These are phyloP conservation scores for Lichtheimia ornata DNA, from an alignment of 371 early-diverging fungal genomes.

Conservation along the genomic window DNA sequence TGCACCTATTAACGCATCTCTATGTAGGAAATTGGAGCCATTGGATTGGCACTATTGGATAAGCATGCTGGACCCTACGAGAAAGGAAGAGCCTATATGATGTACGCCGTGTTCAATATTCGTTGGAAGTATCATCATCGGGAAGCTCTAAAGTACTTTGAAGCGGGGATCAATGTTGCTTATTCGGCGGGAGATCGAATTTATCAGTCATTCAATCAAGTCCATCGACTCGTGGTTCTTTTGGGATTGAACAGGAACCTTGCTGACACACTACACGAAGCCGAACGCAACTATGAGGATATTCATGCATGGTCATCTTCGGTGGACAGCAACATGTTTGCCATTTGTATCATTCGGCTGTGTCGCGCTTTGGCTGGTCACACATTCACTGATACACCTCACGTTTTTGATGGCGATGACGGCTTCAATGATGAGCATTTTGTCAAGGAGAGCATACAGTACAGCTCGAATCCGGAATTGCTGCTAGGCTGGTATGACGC, in stretches of 20 bases:
- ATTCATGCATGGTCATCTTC: slow-evolving; percentile 41
- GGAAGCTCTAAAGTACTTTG: slow-evolving; percentile 21
- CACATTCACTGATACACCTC: slow-evolving; percentile 22
- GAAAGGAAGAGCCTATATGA: slow-evolving; percentile 31
- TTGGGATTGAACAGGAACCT: slow-evolving; percentile 20
- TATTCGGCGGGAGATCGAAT: slow-evolving; percentile 41
- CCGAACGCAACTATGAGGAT: slow-evolving; percentile 36
- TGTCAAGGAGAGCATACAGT: slow-evolving; percentile 30
- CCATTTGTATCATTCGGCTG: slow-evolving; percentile 39
- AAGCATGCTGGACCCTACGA: slow-evolving; percentile 30
- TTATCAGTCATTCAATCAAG: slow-evolving; percentile 33
- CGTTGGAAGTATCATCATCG: slow-evolving; percentile 36
- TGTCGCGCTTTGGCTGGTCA: slow-evolving; percentile 43
- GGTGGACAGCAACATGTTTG: slow-evolving; percentile 31
- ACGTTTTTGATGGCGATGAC: slow-evolving; percentile 45
- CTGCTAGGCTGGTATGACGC: slow-evolving; percentile 41
- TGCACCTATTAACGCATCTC: neutral
- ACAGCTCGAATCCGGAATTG: slow-evolving; percentile 28
- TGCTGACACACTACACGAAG: slow-evolving; percentile 27
- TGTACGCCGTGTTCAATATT: slow-evolving; percentile 31
- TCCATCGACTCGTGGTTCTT: slow-evolving; percentile 24
- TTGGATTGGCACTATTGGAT: slow-evolving; percentile 32
- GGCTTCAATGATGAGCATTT: slow-evolving; percentile 43
- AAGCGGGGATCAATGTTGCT: slow-evolving; percentile 12
- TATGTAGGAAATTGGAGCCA: slow-evolving; percentile 29